Evolutionary conservation across 257 asterid genomes (phyloP), one percentile per base, ranked within the genome.

Genomic region (Primulina eburnea): DNA sequence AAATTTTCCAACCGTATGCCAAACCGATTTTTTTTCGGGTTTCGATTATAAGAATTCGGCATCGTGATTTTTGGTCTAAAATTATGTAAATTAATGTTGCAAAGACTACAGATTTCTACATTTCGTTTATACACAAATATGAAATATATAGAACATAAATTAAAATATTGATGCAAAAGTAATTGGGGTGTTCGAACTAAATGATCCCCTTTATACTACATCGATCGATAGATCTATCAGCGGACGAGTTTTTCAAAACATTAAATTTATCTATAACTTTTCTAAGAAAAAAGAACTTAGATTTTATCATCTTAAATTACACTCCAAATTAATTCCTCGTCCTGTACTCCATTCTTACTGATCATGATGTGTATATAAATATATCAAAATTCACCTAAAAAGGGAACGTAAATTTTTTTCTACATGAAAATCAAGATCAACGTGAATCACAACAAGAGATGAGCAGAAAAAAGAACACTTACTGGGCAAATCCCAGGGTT

Each of bases 401-500:
- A 38, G 50, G 5, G 0, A 0, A 43, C n/a, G 1, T 6, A 43
- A 12, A 24, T 24, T 24, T 24, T 68, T 35, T 32, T 8, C 16
- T 9, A 30, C 6, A n/a, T 11, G 34, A 57, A 9, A 40, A 69
- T 6, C n/a, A 29, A 32, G 40, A 68, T 1, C 8, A 50, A 50
- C 7, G 17, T 16, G 21, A 43, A 66, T 24, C 21, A 17, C 10
- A 32, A 10, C 10, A 0, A 11, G 4, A 68, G 5, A 5, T 2
- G 14, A 16, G 29, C 12, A 8, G 7, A 0, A 62, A 1, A 28
- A 30, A 60, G 26, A 40, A 29, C 0, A 7, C 73, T 81, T 89
- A 90, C 97, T 82, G 58, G 96, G 97, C 63, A 91, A 81, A 81
- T 91, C 97, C 97, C 97, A 91, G 0, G 97, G 97, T 75, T 91